Percentiles rank a stretch among this genome's conserved stretches.
Evolutionary conservation across 129 eudicot species (phyloP).

Genomic region (Dittrichia graveolens): DNA sequence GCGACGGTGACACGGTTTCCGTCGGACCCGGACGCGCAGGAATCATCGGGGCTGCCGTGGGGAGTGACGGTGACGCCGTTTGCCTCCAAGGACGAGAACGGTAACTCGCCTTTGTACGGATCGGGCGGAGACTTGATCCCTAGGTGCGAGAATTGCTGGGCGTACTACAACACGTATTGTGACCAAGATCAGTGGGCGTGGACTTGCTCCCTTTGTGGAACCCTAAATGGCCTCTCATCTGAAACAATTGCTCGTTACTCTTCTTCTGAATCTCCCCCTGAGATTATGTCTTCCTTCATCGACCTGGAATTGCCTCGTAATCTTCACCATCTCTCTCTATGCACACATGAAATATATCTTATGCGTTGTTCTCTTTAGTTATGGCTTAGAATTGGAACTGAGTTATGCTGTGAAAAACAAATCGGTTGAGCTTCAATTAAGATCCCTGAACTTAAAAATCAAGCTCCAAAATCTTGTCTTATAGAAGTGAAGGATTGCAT

Average conservation of each 20-base stretch:
- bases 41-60: conserved; percentile 85
- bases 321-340: conserved; percentile 20
- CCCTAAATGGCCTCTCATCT: conserved; percentile 71
- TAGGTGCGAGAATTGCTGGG: conserved; percentile 96
- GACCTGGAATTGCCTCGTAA: conserved; percentile 91
- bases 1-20: conserved; percentile 79
- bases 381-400: neutral
- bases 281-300: conserved; percentile 70
- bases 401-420: neutral
- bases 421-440: conserved; percentile 18
- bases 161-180: conserved; percentile 85
- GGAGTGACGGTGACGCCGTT: conserved; percentile 87
- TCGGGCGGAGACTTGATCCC: conserved; percentile 79
- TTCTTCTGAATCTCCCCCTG: conserved; percentile 54
- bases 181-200: conserved; percentile 96
- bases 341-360: neutral
- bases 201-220: conserved; percentile 85
- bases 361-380: conserved; percentile 18
- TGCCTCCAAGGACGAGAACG: conserved; percentile 82
- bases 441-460: neutral
- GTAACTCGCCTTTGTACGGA: conserved; percentile 84
- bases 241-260: conserved; percentile 60
- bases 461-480: neutral
- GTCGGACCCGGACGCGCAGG: conserved; percentile 59
- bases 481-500: conserved; percentile 2